Conservation (phyloP, 805 yeast genomes). For the Metschnikowia aberdeeniae region DNA sequence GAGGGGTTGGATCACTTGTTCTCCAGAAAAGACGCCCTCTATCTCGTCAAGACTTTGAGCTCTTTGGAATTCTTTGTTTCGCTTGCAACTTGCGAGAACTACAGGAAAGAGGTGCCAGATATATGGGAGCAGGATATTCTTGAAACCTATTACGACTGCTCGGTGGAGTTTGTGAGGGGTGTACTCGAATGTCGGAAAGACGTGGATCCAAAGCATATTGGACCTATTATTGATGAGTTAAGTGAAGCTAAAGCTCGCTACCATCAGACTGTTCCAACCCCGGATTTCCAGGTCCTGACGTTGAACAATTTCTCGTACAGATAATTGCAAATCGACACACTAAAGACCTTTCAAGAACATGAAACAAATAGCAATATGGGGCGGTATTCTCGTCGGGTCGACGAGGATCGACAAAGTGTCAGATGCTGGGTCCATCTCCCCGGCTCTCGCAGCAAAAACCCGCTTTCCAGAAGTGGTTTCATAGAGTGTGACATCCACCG, state of each 20-base stretch:
- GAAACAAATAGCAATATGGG: constrained; percentile 12
- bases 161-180: constrained; percentile 63
- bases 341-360: background rate
- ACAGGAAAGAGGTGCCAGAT: constrained; percentile 31
- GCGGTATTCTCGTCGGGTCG: constrained; percentile 6
- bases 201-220: constrained; percentile 30
- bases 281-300: constrained; percentile 28
- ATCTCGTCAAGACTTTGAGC: constrained; percentile 36
- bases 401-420: constrained; percentile 8
- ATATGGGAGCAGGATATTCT: constrained; percentile 59
- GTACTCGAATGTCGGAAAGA: constrained; percentile 53
- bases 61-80: constrained; percentile 40
- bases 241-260: constrained; percentile 27
- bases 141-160: constrained; percentile 69
- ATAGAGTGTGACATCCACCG: constrained; percentile 7
- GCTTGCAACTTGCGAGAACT: constrained; percentile 37
- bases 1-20: constrained; percentile 34
- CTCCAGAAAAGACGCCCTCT: constrained; percentile 37
- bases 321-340: constrained; percentile 6
- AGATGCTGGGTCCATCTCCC: background rate
- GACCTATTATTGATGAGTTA: constrained; percentile 25
- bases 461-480: constrained; percentile 1
- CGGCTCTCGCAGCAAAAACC: constrained; percentile 1
- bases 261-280: constrained; percentile 33
- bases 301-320: constrained; percentile 31